Percentiles rank a stretch among this genome's conserved stretches.
These are phyloP conservation scores for Adansonia madagascariensis DNA, from an alignment of 441 rosid genomes.

Conservation along the genomic window DNA sequence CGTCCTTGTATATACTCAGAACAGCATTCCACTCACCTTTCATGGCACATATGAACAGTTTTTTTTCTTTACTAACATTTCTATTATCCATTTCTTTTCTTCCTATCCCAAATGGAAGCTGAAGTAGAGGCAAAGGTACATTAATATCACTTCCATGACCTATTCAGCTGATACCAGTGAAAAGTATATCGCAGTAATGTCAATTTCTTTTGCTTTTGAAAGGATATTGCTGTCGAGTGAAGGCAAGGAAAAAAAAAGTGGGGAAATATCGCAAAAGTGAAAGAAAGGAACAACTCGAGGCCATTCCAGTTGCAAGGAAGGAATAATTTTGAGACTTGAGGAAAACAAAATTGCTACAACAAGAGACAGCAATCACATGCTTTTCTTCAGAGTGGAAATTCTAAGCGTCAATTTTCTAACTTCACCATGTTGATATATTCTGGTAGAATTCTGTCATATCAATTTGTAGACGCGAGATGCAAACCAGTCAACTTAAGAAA, in stretches of 20 bases:
- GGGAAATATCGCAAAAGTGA: not conserved
- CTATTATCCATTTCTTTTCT: not conserved
- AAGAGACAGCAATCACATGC: not conserved
- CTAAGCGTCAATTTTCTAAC: not conserved
- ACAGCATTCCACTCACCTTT: constrained; percentile 40
- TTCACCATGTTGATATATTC: not conserved
- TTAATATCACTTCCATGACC: not conserved
- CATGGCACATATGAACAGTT: constrained; percentile 35
- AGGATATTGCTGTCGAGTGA: not conserved
- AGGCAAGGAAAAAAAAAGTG: not conserved
- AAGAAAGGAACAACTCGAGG: not conserved
- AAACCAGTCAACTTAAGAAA: too few relatives aligned
- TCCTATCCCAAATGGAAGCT: not conserved
- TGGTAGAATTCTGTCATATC: too few relatives aligned
- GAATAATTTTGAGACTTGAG: constrained; percentile 7
- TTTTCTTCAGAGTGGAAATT: not conserved
- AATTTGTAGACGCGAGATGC: too few relatives aligned
- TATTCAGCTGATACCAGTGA: not conserved
- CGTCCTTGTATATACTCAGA: constrained; percentile 15
- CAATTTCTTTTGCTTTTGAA: not conserved
- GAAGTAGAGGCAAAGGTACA: not conserved
- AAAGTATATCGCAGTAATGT: not conserved
- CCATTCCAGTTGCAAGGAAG: not conserved
- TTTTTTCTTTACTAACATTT: not conserved
- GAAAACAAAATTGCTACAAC: not conserved